Evolutionary conservation across 805 yeast species (phyloP), one percentile per base, ranked within the genome.

Genomic region (Myxozyma vanderwaltii): DNA sequence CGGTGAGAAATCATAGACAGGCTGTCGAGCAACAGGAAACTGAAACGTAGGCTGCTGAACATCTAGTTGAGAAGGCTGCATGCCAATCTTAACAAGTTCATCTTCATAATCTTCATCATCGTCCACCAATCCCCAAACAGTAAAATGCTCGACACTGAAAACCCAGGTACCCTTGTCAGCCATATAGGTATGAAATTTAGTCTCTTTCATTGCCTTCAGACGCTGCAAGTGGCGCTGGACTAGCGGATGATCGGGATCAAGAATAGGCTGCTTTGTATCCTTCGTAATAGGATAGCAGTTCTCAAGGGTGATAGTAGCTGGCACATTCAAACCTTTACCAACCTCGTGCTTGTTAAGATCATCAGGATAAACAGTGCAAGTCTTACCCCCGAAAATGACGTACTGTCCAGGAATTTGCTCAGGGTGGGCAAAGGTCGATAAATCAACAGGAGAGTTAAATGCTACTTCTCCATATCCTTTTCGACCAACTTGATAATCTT

Each of bases 71-170:
- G 49, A 17, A 5, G 33, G 53, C n/a, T 19, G 31, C 2, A 27
- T 12, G 17, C 39, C 44, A 63, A 53, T 70, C 70, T 23, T 78
- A 73, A 26, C 79, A 15, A 56, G 45, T 50, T 47, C 59, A 10
- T 76, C 78, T 63, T 84, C 90, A 43, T 82, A 78, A 8, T 64
- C 66, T 41, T 79, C 83, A 23, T 80, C 84, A 26, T 86, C 89
- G 64, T 85, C 88, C 17, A 86, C 79, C 39, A 94, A 74, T 5
- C 98, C 98, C 97, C 97, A 94, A 4, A 88, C 82, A 75, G 96
- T 90, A 69, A 94, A 94, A 75, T 94, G 99, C 66, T 87, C 84
- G 17, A 70, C 68, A 40, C 65, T 68, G 64, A 77, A 77, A 12
- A 72, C 71, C 77, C 77, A 77, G 2, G 75, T 72, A 13, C 80